Conservation (phyloP, 495 filamentous ascomycete species). For the Penicillium antarcticum region DNA sequence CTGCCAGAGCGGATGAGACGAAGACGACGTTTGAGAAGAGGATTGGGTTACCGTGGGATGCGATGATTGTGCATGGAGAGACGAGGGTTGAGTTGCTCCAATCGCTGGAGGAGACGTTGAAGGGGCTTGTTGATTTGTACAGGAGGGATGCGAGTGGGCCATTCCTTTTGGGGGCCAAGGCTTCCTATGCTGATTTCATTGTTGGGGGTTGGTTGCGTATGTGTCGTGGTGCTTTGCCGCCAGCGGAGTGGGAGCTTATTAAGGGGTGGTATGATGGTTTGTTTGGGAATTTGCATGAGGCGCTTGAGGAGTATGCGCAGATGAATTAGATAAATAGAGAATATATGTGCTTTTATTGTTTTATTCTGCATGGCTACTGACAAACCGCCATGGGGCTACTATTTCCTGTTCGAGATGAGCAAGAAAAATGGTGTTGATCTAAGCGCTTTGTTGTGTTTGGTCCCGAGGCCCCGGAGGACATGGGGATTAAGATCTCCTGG, state of each 20-base stretch:
- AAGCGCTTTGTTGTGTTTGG: no score
- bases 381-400: no score
- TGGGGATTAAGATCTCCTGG: no score
- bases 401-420: no score
- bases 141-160: conserved; percentile 39
- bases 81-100: conserved; percentile 30
- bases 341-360: no score
- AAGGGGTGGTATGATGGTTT: conserved; percentile 49
- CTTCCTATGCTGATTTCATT: conserved; percentile 60
- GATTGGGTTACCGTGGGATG: conserved; percentile 45
- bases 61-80: conserved; percentile 41
- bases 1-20: conserved; percentile 31
- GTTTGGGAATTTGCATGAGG: conserved; percentile 45
- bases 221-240: conserved; percentile 29
- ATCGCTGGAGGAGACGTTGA: conserved; percentile 38
- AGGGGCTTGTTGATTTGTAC: conserved; percentile 43
- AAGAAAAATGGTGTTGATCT: no score
- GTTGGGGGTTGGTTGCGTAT: conserved; percentile 60
- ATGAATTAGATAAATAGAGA: conserved; percentile 15
- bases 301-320: conserved; percentile 31
- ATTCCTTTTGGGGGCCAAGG: conserved; percentile 44
- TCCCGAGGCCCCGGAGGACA: no score
- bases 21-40: conserved; percentile 47
- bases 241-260: conserved; percentile 49
- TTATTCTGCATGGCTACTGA: no score